phyloP scores from a whole-genome alignment of 495 filamentous ascomycete genomes.

The Neurospora pannonica region DNA sequence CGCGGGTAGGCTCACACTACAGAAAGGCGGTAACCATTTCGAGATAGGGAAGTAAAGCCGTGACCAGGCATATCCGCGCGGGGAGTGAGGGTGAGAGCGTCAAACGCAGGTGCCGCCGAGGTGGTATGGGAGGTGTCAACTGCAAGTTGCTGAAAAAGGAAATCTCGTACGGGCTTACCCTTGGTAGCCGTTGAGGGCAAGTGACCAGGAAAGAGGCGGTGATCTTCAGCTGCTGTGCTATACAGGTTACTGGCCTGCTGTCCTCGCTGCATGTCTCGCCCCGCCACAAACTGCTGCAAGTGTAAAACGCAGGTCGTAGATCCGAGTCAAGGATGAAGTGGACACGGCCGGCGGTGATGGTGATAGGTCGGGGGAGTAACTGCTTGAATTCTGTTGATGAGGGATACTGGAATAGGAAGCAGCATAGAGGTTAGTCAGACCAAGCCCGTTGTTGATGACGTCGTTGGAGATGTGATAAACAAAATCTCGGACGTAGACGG shows the following conservation, averaged over 20 bases:
- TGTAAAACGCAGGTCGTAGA: not conserved
- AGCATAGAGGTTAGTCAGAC: not conserved
- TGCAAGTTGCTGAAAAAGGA: not conserved
- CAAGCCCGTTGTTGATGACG: not conserved
- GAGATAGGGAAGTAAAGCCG: not conserved
- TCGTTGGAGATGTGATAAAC: not conserved
- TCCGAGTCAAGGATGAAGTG: not conserved
- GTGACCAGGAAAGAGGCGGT: not conserved
- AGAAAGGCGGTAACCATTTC: not conserved
- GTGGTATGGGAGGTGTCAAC: not conserved
- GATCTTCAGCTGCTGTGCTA: not conserved
- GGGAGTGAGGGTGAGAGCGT: not conserved
- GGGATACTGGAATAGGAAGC: not conserved
- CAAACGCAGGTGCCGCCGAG: not conserved
- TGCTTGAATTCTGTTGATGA: not conserved
- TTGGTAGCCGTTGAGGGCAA: not conserved
- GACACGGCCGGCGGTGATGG: not conserved
- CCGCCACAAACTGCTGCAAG: not conserved
- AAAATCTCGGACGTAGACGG: not conserved
- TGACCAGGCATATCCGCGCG: not conserved
- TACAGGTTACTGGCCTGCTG: not conserved
- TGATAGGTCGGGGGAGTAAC: not conserved
- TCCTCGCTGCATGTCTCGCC: not conserved
- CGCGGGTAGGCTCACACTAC: not conserved
- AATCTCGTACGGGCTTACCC: not conserved